Conservation (phyloP, 106 monocot genomes). For the Narthecium ossifragum region DNA sequence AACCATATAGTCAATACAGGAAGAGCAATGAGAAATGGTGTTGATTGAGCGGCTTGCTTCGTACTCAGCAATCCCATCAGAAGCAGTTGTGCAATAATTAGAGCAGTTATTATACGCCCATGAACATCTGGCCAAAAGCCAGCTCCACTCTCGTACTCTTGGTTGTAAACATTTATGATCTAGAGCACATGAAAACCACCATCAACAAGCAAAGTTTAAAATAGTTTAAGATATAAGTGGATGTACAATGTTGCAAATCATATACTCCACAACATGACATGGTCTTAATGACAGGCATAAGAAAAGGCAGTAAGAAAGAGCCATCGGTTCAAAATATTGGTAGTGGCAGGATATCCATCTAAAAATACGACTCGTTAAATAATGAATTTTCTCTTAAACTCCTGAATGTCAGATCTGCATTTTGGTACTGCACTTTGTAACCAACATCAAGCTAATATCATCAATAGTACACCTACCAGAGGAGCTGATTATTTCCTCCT, state of each 20-base stretch:
- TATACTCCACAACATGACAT: too few species aligned
- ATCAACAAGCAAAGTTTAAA: neutral
- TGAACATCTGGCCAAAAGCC: slow-evolving; percentile 81
- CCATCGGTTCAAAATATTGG: too few species aligned
- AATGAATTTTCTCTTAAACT: too few species aligned
- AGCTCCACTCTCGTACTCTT: slow-evolving; percentile 76
- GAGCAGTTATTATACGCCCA: slow-evolving; percentile 40
- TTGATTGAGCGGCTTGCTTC: slow-evolving; percentile 47
- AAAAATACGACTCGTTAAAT: too few species aligned
- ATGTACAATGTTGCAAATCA: neutral
- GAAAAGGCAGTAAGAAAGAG: too few species aligned
- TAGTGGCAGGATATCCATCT: too few species aligned
- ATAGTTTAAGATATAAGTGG: neutral
- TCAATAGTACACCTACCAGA: too few species aligned
- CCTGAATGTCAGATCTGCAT: too few species aligned
- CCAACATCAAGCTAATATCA: too few species aligned
- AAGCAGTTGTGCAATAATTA: slow-evolving; percentile 63
- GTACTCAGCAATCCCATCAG: slow-evolving; percentile 65
- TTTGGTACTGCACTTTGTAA: too few species aligned
- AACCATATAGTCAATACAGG: slow-evolving; percentile 67
- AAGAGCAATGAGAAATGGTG: slow-evolving; percentile 61
- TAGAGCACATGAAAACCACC: slow-evolving; percentile 7
- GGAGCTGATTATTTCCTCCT: too few species aligned
- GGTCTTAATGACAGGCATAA: too few species aligned
- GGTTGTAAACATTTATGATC: slow-evolving; percentile 83